Evolutionary conservation across 1,284 basidiomycete genomes (phyloP).

Genomic region (Vanrija pseudolonga): DNA sequence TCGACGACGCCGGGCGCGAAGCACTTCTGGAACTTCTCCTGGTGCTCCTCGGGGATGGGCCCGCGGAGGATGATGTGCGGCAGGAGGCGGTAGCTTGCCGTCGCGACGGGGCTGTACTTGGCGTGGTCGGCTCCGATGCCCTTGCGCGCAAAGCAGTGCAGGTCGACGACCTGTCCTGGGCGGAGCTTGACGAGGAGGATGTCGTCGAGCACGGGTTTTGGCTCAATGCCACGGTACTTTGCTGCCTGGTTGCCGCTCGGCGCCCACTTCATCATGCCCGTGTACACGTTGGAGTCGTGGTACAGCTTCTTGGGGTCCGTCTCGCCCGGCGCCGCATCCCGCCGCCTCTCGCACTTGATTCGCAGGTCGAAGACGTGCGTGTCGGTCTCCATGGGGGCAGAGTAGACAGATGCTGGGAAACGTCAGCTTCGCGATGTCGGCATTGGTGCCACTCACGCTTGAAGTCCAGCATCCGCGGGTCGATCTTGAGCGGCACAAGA

Average conservation of each 20-base stretch:
- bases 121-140: slow-evolving; percentile 95
- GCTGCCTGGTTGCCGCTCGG: slow-evolving; percentile 78
- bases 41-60: slow-evolving; percentile 60
- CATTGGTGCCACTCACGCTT: slow-evolving; percentile 34
- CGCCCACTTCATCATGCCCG: slow-evolving; percentile 74
- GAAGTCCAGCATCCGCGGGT: slow-evolving; percentile 61
- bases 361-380: slow-evolving; percentile 85
- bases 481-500: slow-evolving; percentile 80
- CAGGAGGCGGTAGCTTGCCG: slow-evolving; percentile 89
- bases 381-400: slow-evolving; percentile 72
- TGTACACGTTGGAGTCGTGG: slow-evolving; percentile 63
- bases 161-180: slow-evolving; percentile 72
- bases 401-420: slow-evolving; percentile 52
- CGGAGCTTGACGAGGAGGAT: slow-evolving; percentile 92
- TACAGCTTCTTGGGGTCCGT: slow-evolving; percentile 66
- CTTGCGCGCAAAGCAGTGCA: slow-evolving; percentile 77
- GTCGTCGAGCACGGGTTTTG: slow-evolving; percentile 60
- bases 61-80: slow-evolving; percentile 77
- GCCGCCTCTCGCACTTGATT: slow-evolving; percentile 65
- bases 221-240: slow-evolving; percentile 41
- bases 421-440: background rate
- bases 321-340: slow-evolving; percentile 55
- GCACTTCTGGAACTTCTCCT: slow-evolving; percentile 76
- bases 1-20: slow-evolving; percentile 88
- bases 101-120: slow-evolving; percentile 96